Base-by-base conservation (phyloP, 495 filamentous ascomycete species). In the Podospora pseudopauciseta region DNA sequence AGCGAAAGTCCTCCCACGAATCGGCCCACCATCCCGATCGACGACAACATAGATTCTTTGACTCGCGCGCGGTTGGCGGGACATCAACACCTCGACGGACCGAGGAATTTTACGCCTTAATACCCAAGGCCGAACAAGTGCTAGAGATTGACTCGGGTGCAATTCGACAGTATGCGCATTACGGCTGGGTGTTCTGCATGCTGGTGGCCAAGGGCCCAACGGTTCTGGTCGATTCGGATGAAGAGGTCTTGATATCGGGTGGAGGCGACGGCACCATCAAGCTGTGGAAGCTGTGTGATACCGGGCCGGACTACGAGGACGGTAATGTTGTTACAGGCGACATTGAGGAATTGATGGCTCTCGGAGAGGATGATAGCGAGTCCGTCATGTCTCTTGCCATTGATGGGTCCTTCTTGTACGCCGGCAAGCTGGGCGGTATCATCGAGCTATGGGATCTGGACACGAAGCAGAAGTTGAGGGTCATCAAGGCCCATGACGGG, bases 371-470 rank as follows among this genome's bases (percentile, higher is more conserved):
- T 54, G 91, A 96, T 71, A 83, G 82, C n/a, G 87, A 88, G 66
- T 88, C 92, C 2, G 90, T 99, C 3, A 83, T 96, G 67, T 92
- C 91, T 2, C 84, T 99, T 61, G 89, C 91, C 3, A 82, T 93
- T 0, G 93, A 97, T 69, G 93, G 92, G 0, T 91, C 92, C 0
- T 90, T 99, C 68, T 85, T 99, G 13, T 98, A 97, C 74, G 91
- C 90, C 70, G 95, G 95, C 67, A 87, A 93, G 64, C 85, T 92
- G 0, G 87, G 89, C n/a, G 95, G 95, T n/a, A 88, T 96, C 56
- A 85, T 99, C 64, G 94, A 97, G 75, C 88, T 98, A 18, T 99
- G 95, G 95, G 96, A 99, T 73, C 82, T 98, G 16, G 95, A 99
- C 75, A 97, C 95, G 2, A 87, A 89, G 68, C 95, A 99, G 80